phyloP scores from a whole-genome alignment of 148 eudicot genomes.

The Silene conica region DNA sequence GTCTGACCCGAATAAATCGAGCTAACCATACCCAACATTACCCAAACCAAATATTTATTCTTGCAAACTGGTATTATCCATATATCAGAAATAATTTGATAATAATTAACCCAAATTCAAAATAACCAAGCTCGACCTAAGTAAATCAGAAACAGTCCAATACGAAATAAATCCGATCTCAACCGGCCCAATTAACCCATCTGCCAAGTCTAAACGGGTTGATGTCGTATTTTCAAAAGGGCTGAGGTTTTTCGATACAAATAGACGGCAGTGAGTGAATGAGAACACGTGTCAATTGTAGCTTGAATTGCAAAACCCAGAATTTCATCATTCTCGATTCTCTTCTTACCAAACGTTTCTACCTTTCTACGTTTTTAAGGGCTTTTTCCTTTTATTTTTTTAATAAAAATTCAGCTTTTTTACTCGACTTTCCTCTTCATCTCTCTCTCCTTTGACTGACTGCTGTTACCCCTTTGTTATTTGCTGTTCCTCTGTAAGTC shows the following conservation, averaged over 20 bases:
- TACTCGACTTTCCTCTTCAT: neutral
- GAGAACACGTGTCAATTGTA: neutral
- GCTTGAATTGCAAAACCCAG: neutral
- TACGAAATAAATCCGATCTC: no score
- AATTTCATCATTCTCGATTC: neutral
- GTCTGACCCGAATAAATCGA: no score
- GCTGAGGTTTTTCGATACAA: no score
- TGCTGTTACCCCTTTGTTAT: neutral
- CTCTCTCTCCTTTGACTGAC: neutral
- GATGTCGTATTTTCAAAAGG: neutral
- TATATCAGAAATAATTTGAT: no score
- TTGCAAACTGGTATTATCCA: no score
- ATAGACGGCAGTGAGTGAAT: neutral
- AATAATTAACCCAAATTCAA: no score
- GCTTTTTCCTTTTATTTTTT: neutral
- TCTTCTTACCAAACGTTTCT: neutral
- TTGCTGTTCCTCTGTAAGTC: slow-evolving; percentile 3
- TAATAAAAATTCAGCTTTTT: neutral
- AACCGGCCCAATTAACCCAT: no score
- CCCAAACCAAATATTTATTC: no score
- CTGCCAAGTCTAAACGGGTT: no score
- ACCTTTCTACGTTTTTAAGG: neutral
- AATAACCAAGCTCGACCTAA: no score
- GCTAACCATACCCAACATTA: no score
- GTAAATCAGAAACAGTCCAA: no score